phyloP scores from a whole-genome alignment of 1,139 yeast genomes.

The Magnusiomyces suaveolens region DNA sequence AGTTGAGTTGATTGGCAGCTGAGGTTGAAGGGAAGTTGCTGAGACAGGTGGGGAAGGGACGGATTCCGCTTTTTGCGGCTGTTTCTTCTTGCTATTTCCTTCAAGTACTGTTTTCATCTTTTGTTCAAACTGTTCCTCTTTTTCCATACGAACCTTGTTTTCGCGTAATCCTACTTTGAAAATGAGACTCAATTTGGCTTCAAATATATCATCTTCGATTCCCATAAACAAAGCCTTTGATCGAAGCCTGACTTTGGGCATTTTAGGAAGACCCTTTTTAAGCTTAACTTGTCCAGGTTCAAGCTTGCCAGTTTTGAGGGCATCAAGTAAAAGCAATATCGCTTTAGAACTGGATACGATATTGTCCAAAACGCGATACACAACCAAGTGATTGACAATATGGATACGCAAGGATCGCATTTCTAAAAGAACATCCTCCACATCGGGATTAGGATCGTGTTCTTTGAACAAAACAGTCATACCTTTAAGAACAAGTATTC shows the following conservation, averaged over 20 bases:
- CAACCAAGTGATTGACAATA: constrained; percentile 53
- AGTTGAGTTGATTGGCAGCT: not conserved
- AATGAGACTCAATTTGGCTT: constrained; percentile 61
- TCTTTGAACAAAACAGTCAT: constrained; percentile 21
- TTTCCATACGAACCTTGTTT: constrained; percentile 55
- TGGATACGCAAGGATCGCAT: constrained; percentile 32
- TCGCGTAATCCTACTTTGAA: constrained; percentile 69
- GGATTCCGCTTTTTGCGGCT: not conserved
- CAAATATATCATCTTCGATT: constrained; percentile 83
- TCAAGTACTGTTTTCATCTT: constrained; percentile 26
- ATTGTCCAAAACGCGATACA: constrained; percentile 60
- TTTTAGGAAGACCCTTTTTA: constrained; percentile 23
- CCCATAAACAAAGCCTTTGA: constrained; percentile 41
- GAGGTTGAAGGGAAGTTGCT: not conserved
- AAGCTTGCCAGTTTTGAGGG: constrained; percentile 43
- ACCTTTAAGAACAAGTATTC: constrained; percentile 28
- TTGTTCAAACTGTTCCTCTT: constrained; percentile 45
- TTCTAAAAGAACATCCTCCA: constrained; percentile 21
- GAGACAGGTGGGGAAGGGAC: not conserved
- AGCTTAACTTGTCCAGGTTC: constrained; percentile 34
- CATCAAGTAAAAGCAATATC: constrained; percentile 35
- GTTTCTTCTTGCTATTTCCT: constrained; percentile 11
- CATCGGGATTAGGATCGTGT: constrained; percentile 9
- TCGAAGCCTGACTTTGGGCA: constrained; percentile 48
- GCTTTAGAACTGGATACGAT: constrained; percentile 53